phyloP scores from a whole-genome alignment of 2,329 filamentous ascomycete species.

The Talaromyces sp. region DNA sequence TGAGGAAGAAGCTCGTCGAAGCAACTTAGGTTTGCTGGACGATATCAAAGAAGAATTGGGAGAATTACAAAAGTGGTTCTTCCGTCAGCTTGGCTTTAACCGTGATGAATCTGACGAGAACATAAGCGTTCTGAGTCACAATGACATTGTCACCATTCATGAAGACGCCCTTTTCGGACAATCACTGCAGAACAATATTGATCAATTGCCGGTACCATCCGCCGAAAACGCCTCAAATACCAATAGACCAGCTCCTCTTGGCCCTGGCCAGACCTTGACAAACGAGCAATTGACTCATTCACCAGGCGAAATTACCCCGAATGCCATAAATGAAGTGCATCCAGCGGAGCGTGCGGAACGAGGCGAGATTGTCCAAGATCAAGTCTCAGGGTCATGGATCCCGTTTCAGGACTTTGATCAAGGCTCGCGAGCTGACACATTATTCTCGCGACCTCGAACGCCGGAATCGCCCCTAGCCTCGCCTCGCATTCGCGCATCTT shows the following conservation, averaged over 20 bases:
- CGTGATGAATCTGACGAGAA: constrained; percentile 22
- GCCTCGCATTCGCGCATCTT: constrained; percentile 40
- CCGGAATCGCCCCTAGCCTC: constrained; percentile 40
- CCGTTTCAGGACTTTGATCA: constrained; percentile 22
- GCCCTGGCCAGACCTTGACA: constrained; percentile 23
- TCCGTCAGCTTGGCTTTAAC: constrained; percentile 30
- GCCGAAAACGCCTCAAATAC: background rate
- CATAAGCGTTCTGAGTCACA: constrained; percentile 10
- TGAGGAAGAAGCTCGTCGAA: constrained; percentile 39
- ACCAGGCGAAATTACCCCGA: constrained; percentile 36
- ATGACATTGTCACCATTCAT: constrained; percentile 2
- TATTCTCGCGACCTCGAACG: constrained; percentile 40
- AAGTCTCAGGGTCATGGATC: constrained; percentile 19
- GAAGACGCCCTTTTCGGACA: background rate
- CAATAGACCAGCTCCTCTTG: constrained; percentile 1
- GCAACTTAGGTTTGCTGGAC: constrained; percentile 34
- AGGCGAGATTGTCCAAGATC: constrained; percentile 16
- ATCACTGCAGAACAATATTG: background rate
- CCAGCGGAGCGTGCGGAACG: constrained; percentile 24
- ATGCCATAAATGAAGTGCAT: constrained; percentile 30
- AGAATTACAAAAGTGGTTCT: constrained; percentile 31
- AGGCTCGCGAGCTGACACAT: constrained; percentile 38
- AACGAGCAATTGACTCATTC: constrained; percentile 39
- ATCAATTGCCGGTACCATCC: background rate
- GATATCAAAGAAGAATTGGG: constrained; percentile 38